Conservation (phyloP, 2,329 filamentous ascomycete species). For the Pseudocercospora musae region DNA sequence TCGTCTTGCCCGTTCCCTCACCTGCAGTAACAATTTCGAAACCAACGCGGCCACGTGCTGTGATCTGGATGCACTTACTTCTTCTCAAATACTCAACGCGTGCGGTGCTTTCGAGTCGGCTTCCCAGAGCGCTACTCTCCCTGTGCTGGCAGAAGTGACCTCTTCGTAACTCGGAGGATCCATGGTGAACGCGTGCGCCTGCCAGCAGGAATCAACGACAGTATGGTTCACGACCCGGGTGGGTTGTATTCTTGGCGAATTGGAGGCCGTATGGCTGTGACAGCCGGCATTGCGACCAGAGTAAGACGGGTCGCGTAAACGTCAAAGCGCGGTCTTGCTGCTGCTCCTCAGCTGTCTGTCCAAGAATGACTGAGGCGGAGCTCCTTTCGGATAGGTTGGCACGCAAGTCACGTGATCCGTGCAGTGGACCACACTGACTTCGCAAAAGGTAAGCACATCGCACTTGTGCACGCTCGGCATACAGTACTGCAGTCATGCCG, state of each 20-base stretch:
- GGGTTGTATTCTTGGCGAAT: background rate
- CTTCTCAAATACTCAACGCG: constrained; percentile 29
- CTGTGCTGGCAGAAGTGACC: constrained; percentile 6
- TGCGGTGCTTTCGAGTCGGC: constrained; percentile 19
- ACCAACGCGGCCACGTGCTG: constrained; percentile 34
- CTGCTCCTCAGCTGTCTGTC: background rate
- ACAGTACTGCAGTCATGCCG: background rate
- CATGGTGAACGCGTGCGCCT: constrained; percentile 11
- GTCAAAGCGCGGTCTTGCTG: background rate
- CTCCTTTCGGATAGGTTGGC: background rate
- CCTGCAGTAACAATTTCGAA: constrained; percentile 24
- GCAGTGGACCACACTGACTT: background rate
- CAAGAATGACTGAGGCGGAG: background rate
- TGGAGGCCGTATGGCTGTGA: background rate
- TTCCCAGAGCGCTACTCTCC: constrained; percentile 6
- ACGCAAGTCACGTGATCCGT: background rate
- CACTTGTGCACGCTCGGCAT: background rate
- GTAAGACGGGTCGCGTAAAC: background rate
- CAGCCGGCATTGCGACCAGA: background rate
- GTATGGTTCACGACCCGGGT: background rate
- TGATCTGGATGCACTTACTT: constrained; percentile 30
- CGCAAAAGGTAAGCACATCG: background rate
- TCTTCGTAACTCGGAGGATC: constrained; percentile 34
- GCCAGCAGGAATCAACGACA: background rate
- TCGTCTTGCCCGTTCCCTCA: constrained; percentile 25